Evolutionary conservation across 768 basidiomycete genomes (phyloP).

Genomic region (Megacollybia marginata): DNA sequence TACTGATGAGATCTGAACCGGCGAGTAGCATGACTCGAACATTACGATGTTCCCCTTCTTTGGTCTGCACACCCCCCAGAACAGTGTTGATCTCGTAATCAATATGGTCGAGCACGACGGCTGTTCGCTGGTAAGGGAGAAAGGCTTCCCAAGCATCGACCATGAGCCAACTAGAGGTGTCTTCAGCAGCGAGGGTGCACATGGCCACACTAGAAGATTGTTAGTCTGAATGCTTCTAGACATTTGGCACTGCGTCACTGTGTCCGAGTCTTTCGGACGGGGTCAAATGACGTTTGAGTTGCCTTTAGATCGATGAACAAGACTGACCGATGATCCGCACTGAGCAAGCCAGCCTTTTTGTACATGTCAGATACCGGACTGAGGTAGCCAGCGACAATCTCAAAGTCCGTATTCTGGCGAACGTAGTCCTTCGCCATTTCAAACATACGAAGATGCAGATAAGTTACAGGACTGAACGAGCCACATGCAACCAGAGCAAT

Average conservation of each 20-base stretch:
- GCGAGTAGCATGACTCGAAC: slow-evolving; percentile 91
- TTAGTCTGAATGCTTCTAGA: background rate
- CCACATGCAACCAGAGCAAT: slow-evolving; percentile 95
- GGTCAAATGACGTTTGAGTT: background rate
- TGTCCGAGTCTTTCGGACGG: too few species aligned
- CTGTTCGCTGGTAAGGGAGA: slow-evolving; percentile 91
- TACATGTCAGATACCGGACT: slow-evolving; percentile 95
- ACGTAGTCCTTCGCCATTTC: slow-evolving; percentile 99
- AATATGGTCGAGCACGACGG: slow-evolving; percentile 95
- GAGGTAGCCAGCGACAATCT: slow-evolving; percentile 93
- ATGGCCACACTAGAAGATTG: slow-evolving; percentile 58
- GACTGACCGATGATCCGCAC: slow-evolving; percentile 80
- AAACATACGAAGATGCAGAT: slow-evolving; percentile 97
- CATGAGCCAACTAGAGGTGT: slow-evolving; percentile 93
- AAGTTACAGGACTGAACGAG: slow-evolving; percentile 97
- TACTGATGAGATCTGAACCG: slow-evolving; percentile 95
- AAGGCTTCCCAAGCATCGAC: slow-evolving; percentile 97
- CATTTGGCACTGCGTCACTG: too few species aligned
- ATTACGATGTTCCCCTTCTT: slow-evolving; percentile 66
- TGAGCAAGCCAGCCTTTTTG: slow-evolving; percentile 92
- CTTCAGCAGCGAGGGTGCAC: slow-evolving; percentile 85
- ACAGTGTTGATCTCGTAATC: slow-evolving; percentile 89
- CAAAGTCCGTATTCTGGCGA: slow-evolving; percentile 85
- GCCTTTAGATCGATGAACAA: slow-evolving; percentile 8
- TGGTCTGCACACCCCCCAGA: slow-evolving; percentile 68